Evolutionary conservation across 2,329 filamentous ascomycete genomes (phyloP).

Genomic region (Pseudogymnoascus sp.): DNA sequence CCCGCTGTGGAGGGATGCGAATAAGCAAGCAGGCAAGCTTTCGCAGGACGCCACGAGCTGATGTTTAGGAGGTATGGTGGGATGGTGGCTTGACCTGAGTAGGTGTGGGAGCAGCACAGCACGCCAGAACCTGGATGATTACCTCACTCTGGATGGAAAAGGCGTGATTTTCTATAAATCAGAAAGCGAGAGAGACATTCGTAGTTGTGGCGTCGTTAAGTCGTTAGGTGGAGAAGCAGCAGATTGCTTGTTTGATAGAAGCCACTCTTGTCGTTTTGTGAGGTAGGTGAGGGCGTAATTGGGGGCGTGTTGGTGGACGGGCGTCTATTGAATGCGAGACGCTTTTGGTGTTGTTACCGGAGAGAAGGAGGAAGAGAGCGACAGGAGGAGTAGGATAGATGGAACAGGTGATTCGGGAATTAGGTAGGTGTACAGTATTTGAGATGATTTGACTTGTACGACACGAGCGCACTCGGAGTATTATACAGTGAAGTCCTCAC

Average conservation of each 20-base stretch:
- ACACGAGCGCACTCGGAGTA: background rate
- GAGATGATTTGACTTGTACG: background rate
- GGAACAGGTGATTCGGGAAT: background rate
- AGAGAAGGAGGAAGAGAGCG: background rate
- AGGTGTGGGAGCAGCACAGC: background rate
- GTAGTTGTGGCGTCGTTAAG: background rate
- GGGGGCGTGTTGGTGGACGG: background rate
- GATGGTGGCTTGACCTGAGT: background rate
- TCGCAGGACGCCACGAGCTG: background rate
- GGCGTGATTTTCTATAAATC: slow-evolving; percentile 9
- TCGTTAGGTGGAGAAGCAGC: slow-evolving; percentile 1
- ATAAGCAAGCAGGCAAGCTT: slow-evolving; percentile 6
- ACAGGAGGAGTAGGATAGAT: background rate
- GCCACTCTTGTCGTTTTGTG: background rate
- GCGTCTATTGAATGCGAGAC: background rate
- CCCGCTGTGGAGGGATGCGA: background rate
- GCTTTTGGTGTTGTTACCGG: background rate
- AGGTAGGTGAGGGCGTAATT: background rate
- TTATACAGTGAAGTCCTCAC: background rate
- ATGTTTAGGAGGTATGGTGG: background rate
- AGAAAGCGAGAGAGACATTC: slow-evolving; percentile 4
- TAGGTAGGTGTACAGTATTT: background rate
- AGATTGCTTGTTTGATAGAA: slow-evolving; percentile 6
- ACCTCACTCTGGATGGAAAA: slow-evolving; percentile 2
- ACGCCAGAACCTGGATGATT: background rate